phyloP scores from a whole-genome alignment of 2,329 filamentous ascomycete species.

The Cladosporium phlei region DNA sequence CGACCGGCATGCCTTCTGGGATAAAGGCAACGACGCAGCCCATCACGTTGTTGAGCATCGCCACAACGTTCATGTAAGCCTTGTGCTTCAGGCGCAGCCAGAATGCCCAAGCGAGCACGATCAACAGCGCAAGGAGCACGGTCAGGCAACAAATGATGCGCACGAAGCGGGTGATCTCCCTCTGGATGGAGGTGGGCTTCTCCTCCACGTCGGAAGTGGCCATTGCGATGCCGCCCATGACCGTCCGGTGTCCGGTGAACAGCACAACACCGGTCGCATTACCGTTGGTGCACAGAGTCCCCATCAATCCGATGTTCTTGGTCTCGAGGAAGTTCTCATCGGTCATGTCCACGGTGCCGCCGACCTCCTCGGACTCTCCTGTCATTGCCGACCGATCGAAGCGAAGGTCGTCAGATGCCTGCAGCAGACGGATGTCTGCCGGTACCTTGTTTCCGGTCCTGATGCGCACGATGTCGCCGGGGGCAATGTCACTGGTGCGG shows the following conservation, averaged over 20 bases:
- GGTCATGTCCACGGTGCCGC: slow-evolving; percentile 33
- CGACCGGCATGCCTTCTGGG: slow-evolving; percentile 29
- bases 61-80: slow-evolving; percentile 40
- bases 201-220: slow-evolving; percentile 37
- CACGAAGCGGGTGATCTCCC: slow-evolving; percentile 44
- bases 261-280: slow-evolving; percentile 39
- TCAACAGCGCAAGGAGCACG: slow-evolving; percentile 34
- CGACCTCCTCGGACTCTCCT: slow-evolving; percentile 39
- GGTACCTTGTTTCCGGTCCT: slow-evolving; percentile 41
- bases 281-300: slow-evolving; percentile 41
- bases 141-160: slow-evolving; percentile 40
- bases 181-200: slow-evolving; percentile 38
- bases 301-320: slow-evolving; percentile 43
- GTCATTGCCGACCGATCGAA: slow-evolving; percentile 43
- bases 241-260: slow-evolving; percentile 37
- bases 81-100: slow-evolving; percentile 39
- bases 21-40: slow-evolving; percentile 33
- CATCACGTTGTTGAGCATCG: slow-evolving; percentile 46
- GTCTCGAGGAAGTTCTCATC: slow-evolving; percentile 42
- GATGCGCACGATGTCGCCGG: slow-evolving; percentile 39
- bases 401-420: slow-evolving; percentile 40
- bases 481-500: slow-evolving; percentile 35
- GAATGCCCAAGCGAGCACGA: slow-evolving; percentile 44
- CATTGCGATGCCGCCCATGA: slow-evolving; percentile 41
- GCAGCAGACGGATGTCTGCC: slow-evolving; percentile 39